A percentile compares a stretch with the other conserved stretches of the same genome.
These are phyloP conservation scores for Cystofilobasidium bisporidii DNA, from an alignment of 768 basidiomycete genomes.

Conservation along the genomic window DNA sequence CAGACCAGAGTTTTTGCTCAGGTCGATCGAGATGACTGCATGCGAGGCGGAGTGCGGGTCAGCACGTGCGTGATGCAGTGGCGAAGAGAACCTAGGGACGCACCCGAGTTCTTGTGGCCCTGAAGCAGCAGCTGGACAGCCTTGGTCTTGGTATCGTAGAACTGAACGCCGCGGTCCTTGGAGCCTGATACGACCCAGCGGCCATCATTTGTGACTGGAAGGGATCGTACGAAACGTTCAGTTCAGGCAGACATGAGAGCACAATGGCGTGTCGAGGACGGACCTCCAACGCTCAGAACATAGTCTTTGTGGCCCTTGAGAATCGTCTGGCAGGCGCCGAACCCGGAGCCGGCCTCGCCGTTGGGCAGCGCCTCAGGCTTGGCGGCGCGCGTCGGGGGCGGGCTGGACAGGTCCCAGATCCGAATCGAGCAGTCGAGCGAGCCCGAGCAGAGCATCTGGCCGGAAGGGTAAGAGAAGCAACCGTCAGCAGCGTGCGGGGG, in stretches of 20 bases:
- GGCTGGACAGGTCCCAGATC: slow-evolving; percentile 61
- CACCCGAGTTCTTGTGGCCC: slow-evolving; percentile 60
- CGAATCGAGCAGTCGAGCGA: slow-evolving; percentile 81
- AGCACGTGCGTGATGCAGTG: too few relatives aligned
- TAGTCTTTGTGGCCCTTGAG: slow-evolving; percentile 69
- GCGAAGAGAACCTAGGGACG: slow-evolving; percentile 30
- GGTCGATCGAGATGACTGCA: slow-evolving; percentile 61
- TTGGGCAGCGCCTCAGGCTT: slow-evolving; percentile 22
- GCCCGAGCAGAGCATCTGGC: slow-evolving; percentile 68
- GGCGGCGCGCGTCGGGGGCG: slow-evolving; percentile 10
- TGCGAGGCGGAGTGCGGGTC: not conserved
- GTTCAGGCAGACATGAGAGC: too few relatives aligned
- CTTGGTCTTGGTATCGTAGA: slow-evolving; percentile 69
- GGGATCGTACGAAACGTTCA: too few relatives aligned
- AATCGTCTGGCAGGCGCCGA: slow-evolving; percentile 50
- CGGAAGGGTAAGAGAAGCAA: not conserved
- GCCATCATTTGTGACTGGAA: slow-evolving; percentile 82
- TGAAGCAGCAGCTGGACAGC: slow-evolving; percentile 90
- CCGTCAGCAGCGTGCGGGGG: not conserved
- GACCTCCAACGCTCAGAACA: slow-evolving; percentile 38
- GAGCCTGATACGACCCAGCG: slow-evolving; percentile 91
- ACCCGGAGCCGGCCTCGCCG: slow-evolving; percentile 33
- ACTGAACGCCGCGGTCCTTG: slow-evolving; percentile 80
- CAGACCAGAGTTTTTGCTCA: slow-evolving; percentile 53
- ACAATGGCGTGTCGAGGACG: slow-evolving; percentile 49